phyloP scores from a whole-genome alignment of 495 filamentous ascomycete species.

The Penicillium steckii region DNA sequence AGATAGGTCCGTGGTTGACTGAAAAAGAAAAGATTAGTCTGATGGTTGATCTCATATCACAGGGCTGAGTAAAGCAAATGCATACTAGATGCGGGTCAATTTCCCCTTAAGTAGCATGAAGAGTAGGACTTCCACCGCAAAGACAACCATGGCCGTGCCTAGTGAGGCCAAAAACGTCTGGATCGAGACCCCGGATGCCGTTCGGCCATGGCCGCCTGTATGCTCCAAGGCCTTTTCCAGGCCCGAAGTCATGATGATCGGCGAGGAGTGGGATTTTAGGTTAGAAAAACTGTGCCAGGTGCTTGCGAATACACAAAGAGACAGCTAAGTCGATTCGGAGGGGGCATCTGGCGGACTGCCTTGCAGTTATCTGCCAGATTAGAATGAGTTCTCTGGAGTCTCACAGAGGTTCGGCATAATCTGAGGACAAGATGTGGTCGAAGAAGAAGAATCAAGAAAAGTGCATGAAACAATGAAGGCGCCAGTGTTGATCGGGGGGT shows the following conservation, averaged over 20 bases:
- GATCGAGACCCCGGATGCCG: slow-evolving; percentile 46
- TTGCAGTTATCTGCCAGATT: not conserved
- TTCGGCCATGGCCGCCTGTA: slow-evolving; percentile 40
- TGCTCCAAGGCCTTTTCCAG: slow-evolving; percentile 38
- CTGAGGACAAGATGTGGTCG: not conserved
- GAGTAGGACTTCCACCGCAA: slow-evolving; percentile 71
- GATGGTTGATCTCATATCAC: not conserved
- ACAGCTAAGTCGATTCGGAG: not conserved
- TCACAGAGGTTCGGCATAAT: not conserved
- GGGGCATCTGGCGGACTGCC: not conserved
- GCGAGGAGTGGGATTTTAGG: not conserved
- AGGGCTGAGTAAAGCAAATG: not conserved
- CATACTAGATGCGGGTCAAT: slow-evolving; percentile 82
- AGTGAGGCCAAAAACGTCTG: slow-evolving; percentile 74
- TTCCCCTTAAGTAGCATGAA: slow-evolving; percentile 79
- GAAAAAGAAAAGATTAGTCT: not conserved
- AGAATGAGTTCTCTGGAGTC: not conserved
- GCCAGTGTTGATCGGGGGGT: slow-evolving; percentile 1
- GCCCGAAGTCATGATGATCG: slow-evolving; percentile 28
- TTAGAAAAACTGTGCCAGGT: not conserved
- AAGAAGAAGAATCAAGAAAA: slow-evolving; percentile 8
- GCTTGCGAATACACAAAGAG: not conserved
- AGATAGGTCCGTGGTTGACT: slow-evolving; percentile 88
- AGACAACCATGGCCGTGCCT: slow-evolving; percentile 66
- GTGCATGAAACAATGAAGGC: slow-evolving; percentile 14